These are phyloP conservation scores for Nasturtium officinale DNA, from an alignment of 345 rosid genomes.

Conservation along the genomic window DNA sequence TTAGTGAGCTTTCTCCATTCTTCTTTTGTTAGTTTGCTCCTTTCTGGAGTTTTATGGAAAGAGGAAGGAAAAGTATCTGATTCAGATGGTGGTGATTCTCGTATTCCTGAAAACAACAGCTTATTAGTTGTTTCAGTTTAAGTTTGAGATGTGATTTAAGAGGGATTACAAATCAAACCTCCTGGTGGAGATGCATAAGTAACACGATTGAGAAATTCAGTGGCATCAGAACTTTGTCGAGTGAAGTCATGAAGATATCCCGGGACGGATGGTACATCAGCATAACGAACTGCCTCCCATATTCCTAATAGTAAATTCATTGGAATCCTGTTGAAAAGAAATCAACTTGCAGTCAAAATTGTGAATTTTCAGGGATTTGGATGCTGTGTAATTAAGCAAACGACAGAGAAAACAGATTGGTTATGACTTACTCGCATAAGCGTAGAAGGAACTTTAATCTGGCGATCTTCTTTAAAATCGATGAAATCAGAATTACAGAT, in stretches of 20 bases:
- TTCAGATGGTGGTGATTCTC: constrained; percentile 46
- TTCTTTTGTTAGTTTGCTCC: constrained; percentile 58
- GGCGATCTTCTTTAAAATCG: constrained; percentile 48
- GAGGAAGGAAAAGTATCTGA: constrained; percentile 60
- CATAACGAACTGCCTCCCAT: constrained; percentile 43
- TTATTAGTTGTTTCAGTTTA: constrained; percentile 8
- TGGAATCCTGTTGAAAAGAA: constrained; percentile 57
- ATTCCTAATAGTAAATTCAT: constrained; percentile 43
- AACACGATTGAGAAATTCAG: constrained; percentile 26
- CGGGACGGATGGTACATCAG: constrained; percentile 49
- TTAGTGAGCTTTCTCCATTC: constrained; percentile 65
- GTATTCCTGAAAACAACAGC: constrained; percentile 48
- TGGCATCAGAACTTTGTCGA: constrained; percentile 43
- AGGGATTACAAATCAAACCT: constrained; percentile 29
- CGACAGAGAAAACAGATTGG: background rate
- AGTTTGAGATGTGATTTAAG: constrained; percentile 22
- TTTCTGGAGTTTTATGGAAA: constrained; percentile 71
- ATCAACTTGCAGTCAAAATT: constrained; percentile 26
- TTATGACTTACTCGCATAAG: constrained; percentile 53
- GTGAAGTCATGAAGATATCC: constrained; percentile 48
- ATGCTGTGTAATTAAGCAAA: background rate
- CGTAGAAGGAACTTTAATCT: constrained; percentile 54
- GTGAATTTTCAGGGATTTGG: background rate
- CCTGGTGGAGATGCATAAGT: constrained; percentile 31
- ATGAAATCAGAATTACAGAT: constrained; percentile 53